Base-by-base conservation (phyloP, 371 early-diverging fungal genomes). In the Nematocida parisii region DNA sequence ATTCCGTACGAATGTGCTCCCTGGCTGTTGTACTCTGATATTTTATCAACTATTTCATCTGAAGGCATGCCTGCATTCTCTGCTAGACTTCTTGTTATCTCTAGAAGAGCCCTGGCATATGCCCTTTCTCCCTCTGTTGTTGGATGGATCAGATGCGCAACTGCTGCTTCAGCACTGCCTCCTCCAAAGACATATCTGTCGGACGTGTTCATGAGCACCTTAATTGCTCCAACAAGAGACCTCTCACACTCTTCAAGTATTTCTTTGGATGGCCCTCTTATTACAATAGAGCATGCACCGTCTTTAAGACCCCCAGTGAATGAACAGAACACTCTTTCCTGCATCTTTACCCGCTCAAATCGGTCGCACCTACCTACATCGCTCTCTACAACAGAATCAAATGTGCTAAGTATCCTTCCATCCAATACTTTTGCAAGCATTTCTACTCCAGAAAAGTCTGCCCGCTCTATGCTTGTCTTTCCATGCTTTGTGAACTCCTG, bases 371-470 rank as follows among this genome's bases (percentile, higher is more conserved):
- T 90, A 58, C 98, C 98, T 45, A 96, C 89, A 83, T 91, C 90
- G 72, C 93, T 92, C 27, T 95, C 86, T 93, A 87, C 88, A 85
- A 86, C 45, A 47, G 7, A 71, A 83, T 97, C 98, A 89, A 99
- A 99, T 5, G 97, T 94, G 52, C 95, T 94, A 5, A 95, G 90
- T 84, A 99, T 96, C 82, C 95, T 96, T 86, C 96, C 96, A 73
- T 94, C 91, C 84, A 86, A 62, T 54, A 86, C 71, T 50, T 83
- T 84, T 57, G 95, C 93, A 75, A 99, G 89, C 62, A 97, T 90
- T 88, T 99, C 99, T 50, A 98, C 92, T 83, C 98, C 98, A 84
- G 95, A 96, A 85, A 99, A 99, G 85, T 97, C 98, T 55, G 98
- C 99, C 85, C 97, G 95, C 87, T 99, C 99, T 83, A 99, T 97